A percentile compares a stretch with the other conserved stretches of the same genome.
Evolutionary conservation across 148 eudicot genomes (phyloP).

Genomic region (Diospyros kaki): DNA sequence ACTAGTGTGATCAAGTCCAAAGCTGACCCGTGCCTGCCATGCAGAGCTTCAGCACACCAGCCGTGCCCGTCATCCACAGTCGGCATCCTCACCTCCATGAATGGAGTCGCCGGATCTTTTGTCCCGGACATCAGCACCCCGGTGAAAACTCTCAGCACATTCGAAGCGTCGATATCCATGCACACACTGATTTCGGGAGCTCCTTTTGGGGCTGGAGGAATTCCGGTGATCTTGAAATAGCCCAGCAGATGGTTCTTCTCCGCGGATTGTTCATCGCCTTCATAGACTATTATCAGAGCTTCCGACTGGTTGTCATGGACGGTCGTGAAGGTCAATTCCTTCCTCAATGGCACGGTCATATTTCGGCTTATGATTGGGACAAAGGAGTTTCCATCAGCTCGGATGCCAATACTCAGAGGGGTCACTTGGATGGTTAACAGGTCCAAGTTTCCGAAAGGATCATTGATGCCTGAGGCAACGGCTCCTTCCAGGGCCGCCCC

Average conservation of each 20-base stretch:
- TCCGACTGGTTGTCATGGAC: constrained; percentile 68
- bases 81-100: constrained; percentile 94
- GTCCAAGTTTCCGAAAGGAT: constrained; percentile 82
- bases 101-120: constrained; percentile 42
- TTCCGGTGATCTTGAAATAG: constrained; percentile 66
- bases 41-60: constrained; percentile 79
- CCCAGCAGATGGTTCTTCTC: constrained; percentile 74
- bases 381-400: constrained; percentile 53
- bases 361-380: constrained; percentile 63
- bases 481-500: constrained; percentile 98
- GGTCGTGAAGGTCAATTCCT: constrained; percentile 66
- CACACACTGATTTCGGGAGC: constrained; percentile 67
- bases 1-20: constrained; percentile 46
- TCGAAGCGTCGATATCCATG: constrained; percentile 83
- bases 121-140: constrained; percentile 63
- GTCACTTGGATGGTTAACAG: constrained; percentile 82
- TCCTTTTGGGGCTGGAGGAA: constrained; percentile 70
- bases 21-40: constrained; percentile 46
- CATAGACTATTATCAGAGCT: constrained; percentile 70
- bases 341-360: constrained; percentile 61
- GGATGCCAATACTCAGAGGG: constrained; percentile 66
- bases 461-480: constrained; percentile 72
- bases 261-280: constrained; percentile 52
- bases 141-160: constrained; percentile 56
- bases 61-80: constrained; percentile 86